phyloP scores from a whole-genome alignment of 2,329 filamentous ascomycete genomes.

The Fusarium sp. region DNA sequence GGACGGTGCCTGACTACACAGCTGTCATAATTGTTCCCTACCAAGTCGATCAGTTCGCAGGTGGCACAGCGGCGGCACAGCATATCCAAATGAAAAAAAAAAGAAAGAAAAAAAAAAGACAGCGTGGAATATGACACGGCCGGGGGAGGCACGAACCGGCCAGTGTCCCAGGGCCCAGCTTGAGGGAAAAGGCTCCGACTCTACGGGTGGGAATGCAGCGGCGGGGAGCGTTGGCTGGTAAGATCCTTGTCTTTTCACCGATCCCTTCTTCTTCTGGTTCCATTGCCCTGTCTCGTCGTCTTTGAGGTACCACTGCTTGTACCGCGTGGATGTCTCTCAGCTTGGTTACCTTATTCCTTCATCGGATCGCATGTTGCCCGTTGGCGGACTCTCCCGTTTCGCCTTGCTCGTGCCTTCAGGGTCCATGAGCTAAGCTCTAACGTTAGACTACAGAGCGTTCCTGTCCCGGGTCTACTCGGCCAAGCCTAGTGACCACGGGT shows the following conservation, averaged over 20 bases:
- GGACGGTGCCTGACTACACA: conserved; percentile 12
- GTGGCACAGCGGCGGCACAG: conserved; percentile 28
- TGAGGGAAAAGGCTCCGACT: conserved; percentile 31
- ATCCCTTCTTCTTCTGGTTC: conserved; percentile 37
- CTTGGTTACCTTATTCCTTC: conserved; percentile 30
- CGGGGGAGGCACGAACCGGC: conserved; percentile 30
- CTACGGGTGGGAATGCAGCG: conserved; percentile 40
- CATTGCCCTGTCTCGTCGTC: conserved; percentile 28
- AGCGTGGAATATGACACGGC: conserved; percentile 13
- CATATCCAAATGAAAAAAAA: conserved; percentile 10
- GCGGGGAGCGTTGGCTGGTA: conserved; percentile 35
- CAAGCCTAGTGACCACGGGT: neutral
- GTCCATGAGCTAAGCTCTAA: conserved; percentile 13
- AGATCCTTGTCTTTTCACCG: conserved; percentile 43
- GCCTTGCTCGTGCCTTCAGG: conserved; percentile 8
- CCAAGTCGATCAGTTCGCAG: conserved; percentile 3
- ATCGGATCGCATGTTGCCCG: conserved; percentile 19
- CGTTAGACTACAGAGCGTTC: conserved; percentile 15
- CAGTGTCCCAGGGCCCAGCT: conserved; percentile 15
- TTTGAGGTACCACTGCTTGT: conserved; percentile 27
- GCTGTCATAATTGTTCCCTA: conserved; percentile 5
- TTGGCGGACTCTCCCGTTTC: conserved; percentile 15
- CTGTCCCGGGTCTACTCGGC: conserved; percentile 20
- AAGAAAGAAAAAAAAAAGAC: conserved; percentile 10
- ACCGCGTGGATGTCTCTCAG: conserved; percentile 28